Evolutionary conservation across 177 flowering plant genomes (phyloP), one percentile per base, ranked within the genome.

Genomic region (Vitis hybrid): DNA sequence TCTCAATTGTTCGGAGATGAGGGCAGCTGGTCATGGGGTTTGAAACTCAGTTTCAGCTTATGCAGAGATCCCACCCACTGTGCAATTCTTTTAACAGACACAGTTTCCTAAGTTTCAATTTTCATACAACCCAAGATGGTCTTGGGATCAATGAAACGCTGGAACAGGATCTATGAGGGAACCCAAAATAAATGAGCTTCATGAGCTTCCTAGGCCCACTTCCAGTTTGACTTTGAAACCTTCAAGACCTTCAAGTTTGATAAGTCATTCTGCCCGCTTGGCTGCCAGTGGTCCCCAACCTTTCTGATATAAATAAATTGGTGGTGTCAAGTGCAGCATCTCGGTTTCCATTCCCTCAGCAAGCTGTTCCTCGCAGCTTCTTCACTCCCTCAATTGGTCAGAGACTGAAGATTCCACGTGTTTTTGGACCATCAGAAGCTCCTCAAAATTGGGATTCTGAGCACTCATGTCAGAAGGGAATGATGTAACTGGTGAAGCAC

Each of bases 171-270:
- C 19, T 18, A 18, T 18, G 19, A 18, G 19, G 19, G 19, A 18
- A 26, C 97, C 94, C 10, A 90, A 82, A 78, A 92, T 94, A 72
- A 89, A 86, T 76, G 97, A 94, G 74, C 97, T 92, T 73, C 98
- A 94, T 70, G 97, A 94, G 80, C 98, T 94, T 73, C 98, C 98
- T 5, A 80, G 93, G 72, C 98, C 98, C 0, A 97, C 98, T 16
- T 65, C 67, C 15, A 73, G 59, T 72, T 51, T 73, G 22, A 18
- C 70, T 20, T 59, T 57, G 59, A 79, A 72, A 16, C 69, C 78
- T 58, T 19, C 64, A n/a, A 82, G 84, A 65, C 77, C 80, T 59
- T 18, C 72, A 59, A 74, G 83, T 73, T 73, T 80, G 3, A 50
- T 78, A 65, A 87, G 85, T 72, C 83, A 90, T 72, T 92, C 97